phyloP scores from a whole-genome alignment of 345 rosid species.

The Theobroma cacao region DNA sequence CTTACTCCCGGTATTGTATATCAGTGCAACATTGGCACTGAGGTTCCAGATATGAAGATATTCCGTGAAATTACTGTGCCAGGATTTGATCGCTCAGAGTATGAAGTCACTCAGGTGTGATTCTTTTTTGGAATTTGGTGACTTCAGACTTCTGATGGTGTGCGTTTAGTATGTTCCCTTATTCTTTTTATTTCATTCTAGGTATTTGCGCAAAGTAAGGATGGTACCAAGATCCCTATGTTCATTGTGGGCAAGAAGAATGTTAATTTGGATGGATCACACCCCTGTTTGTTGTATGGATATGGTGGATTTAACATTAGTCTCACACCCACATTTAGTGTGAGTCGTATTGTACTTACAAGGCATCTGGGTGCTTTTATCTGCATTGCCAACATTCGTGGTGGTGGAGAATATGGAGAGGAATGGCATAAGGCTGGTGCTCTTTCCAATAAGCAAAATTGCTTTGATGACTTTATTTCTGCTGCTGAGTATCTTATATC shows the following conservation, averaged over 20 bases:
- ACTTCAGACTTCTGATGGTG: background rate
- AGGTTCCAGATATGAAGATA: slow-evolving; percentile 59
- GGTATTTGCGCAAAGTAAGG: slow-evolving; percentile 82
- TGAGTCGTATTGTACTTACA: slow-evolving; percentile 52
- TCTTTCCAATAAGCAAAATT: slow-evolving; percentile 75
- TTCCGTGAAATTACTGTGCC: slow-evolving; percentile 71
- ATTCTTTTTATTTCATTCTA: slow-evolving; percentile 25
- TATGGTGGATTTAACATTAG: slow-evolving; percentile 87
- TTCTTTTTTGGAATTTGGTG: background rate
- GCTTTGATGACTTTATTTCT: slow-evolving; percentile 88
- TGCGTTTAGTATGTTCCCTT: background rate
- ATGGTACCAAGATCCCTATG: slow-evolving; percentile 73
- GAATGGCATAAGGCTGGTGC: slow-evolving; percentile 96
- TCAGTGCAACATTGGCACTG: slow-evolving; percentile 55
- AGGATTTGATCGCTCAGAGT: slow-evolving; percentile 70
- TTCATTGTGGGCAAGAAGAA: slow-evolving; percentile 68
- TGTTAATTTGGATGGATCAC: slow-evolving; percentile 68
- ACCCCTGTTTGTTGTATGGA: slow-evolving; percentile 84
- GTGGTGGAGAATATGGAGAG: slow-evolving; percentile 98
- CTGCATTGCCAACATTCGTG: slow-evolving; percentile 87
- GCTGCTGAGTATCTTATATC: slow-evolving; percentile 74
- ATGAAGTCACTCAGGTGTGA: slow-evolving; percentile 89
- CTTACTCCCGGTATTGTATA: slow-evolving; percentile 81
- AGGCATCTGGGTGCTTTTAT: slow-evolving; percentile 73
- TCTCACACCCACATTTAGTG: slow-evolving; percentile 70